Conservation (phyloP, 2,329 filamentous ascomycete species). For the Pseudofabraea citricarpa region DNA sequence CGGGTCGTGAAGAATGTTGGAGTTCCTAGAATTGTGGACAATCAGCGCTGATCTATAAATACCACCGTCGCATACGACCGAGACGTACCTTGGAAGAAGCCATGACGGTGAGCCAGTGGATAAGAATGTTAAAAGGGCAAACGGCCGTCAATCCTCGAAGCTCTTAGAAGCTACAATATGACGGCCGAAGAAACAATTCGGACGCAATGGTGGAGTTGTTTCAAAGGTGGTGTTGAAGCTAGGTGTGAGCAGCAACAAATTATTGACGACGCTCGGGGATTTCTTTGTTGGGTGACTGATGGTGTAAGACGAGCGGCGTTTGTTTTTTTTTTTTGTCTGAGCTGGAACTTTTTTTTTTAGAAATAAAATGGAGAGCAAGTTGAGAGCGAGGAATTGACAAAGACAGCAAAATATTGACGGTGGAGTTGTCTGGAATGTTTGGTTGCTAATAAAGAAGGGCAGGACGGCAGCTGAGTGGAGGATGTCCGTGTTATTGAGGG, state of each 20-base stretch:
- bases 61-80: constrained; percentile 19
- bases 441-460: not conserved
- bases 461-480: constrained; percentile 2
- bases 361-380: not conserved
- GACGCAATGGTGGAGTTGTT: constrained; percentile 13
- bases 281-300: too few relatives aligned
- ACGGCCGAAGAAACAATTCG: constrained; percentile 22
- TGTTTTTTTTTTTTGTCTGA: too few relatives aligned
- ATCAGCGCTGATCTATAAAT: constrained; percentile 27
- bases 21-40: constrained; percentile 47
- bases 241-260: too few relatives aligned
- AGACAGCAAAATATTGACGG: not conserved
- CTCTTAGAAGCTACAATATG: constrained; percentile 28
- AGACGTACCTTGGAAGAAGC: constrained; percentile 54
- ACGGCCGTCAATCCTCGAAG: constrained; percentile 30
- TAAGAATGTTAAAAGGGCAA: constrained; percentile 24
- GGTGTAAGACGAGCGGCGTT: too few relatives aligned
- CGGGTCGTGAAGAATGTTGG: constrained; percentile 61
- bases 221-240: constrained; percentile 17
- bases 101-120: constrained; percentile 39
- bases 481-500: too few relatives aligned
- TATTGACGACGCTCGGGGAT: too few relatives aligned
- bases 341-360: too few relatives aligned
- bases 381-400: not conserved
- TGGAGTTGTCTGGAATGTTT: not conserved